These are phyloP conservation scores for Thamnidium elegans DNA, from an alignment of 192 early-diverging fungal species.

Conservation along the genomic window DNA sequence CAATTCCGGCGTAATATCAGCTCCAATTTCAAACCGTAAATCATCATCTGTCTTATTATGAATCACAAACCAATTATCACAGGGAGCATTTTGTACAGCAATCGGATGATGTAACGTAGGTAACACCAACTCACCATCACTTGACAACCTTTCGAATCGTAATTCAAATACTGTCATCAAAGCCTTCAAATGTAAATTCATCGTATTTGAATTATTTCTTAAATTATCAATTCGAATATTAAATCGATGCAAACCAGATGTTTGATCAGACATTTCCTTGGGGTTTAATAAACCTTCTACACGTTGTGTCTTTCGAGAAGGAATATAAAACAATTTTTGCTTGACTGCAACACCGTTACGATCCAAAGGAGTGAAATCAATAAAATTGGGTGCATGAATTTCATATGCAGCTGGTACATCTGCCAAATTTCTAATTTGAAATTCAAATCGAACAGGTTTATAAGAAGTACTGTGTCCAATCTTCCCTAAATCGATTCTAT, in stretches of 20 bases:
- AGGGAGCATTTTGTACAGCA: conserved; percentile 49
- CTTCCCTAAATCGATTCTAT: conserved; percentile 68
- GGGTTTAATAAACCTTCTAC: conserved; percentile 69
- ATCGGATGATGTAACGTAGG: conserved; percentile 73
- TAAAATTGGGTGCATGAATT: conserved; percentile 41
- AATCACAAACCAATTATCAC: conserved; percentile 83
- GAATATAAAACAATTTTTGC: conserved; percentile 19
- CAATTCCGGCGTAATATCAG: conserved; percentile 59
- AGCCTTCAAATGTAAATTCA: conserved; percentile 49
- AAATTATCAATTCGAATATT: conserved; percentile 61
- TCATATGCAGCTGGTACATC: conserved; percentile 64
- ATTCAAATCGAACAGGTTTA: conserved; percentile 56
- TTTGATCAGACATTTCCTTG: conserved; percentile 45
- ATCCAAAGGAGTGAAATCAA: conserved; percentile 28
- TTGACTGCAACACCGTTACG: conserved; percentile 17
- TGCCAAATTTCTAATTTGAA: conserved; percentile 62
- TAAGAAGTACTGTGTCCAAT: conserved; percentile 75
- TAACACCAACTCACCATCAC: conserved; percentile 62
- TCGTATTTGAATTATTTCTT: conserved; percentile 60
- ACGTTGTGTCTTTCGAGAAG: conserved; percentile 42
- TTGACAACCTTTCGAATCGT: conserved; percentile 64
- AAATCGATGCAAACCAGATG: conserved; percentile 47
- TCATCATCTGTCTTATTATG: conserved; percentile 75
- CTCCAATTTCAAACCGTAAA: conserved; percentile 73
- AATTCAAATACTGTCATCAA: conserved; percentile 71